Evolutionary conservation across 371 early-diverging fungal genomes (phyloP), one percentile per base, ranked within the genome.

Genomic region (Parasitella parasitica): DNA sequence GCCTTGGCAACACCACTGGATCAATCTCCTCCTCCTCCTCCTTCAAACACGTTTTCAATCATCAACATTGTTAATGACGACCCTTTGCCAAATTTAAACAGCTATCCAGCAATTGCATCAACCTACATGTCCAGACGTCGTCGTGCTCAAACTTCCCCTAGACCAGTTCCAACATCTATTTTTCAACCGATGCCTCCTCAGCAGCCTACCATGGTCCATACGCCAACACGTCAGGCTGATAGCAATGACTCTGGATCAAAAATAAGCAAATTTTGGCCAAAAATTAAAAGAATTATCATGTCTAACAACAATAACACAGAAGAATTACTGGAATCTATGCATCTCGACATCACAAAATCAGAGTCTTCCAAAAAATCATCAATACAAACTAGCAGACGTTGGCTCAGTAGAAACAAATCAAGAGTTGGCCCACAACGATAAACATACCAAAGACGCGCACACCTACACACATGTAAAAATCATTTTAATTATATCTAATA

Each of bases 61-160:
- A 72, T 72, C 43, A 77, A 71, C 7, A 65, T 77, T n/a, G 66
- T 70, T 5, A 63, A 68, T 36, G 54, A 70, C 55, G 78, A 75
- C 38, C 55, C 67, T 13, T 56, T 66, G 22, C 69, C 69, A 12
- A 57, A 63, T 50, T 12, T 43, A 34, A 52, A 32, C 26, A 58
- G 59, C n/a, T 74, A 72, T 30, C 72, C 67, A 39, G 58, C 61
- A 9, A 43, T 66, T 28, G 69, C 66, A 24, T 52, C 69, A 16
- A 39, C 57, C 0, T 54, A 57, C 26, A 59, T 35, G 49, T 48
- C 52, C 2, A 26, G 57, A 32, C 66, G 64, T 22, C 57, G 59
- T 26, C 66, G 67, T 36, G 57, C 67, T 11, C 64, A 59, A n/a
- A 54, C 69, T 11, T 39, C 64, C 0, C 56, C 64, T 26, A 38